Evolutionary conservation across 306 rosid genomes (phyloP).

Genomic region (Trifolium subterraneum): DNA sequence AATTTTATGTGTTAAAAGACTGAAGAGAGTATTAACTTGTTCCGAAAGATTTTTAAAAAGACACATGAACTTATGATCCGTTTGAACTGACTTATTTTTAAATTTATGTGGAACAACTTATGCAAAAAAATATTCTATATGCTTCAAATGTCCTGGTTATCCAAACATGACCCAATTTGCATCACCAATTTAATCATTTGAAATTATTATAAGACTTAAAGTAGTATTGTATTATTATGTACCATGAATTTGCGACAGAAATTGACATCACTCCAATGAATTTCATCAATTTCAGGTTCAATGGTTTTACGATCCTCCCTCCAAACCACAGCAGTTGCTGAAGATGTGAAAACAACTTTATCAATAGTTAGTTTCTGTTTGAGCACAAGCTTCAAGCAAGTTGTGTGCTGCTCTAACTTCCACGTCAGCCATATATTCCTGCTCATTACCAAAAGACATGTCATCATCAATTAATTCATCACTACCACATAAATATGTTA

Average conservation of each 20-base stretch:
- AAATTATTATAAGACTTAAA: too few relatives aligned
- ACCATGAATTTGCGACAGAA: constrained; percentile 89
- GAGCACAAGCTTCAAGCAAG: constrained; percentile 93
- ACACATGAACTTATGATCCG: too few relatives aligned
- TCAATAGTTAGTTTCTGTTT: constrained; percentile 80
- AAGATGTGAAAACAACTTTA: constrained; percentile 82
- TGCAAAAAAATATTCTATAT: too few relatives aligned
- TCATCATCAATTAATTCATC: neutral
- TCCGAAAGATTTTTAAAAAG: too few relatives aligned
- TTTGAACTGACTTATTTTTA: too few relatives aligned
- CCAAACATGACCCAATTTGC: too few relatives aligned
- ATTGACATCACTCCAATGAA: constrained; percentile 78
- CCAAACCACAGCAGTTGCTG: constrained; percentile 82
- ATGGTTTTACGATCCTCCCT: constrained; percentile 64
- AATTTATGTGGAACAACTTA: too few relatives aligned
- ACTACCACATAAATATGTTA: neutral
- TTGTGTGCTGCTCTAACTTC: constrained; percentile 97
- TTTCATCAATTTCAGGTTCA: constrained; percentile 65
- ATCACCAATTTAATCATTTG: too few relatives aligned
- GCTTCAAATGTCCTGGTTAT: too few relatives aligned
- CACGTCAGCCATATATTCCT: constrained; percentile 87
- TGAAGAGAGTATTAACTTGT: too few relatives aligned
- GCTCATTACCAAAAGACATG: neutral
- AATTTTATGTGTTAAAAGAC: too few relatives aligned
- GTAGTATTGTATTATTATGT: neutral